Evolutionary conservation across 1,284 basidiomycete species (phyloP), one percentile per base, ranked within the genome.

Genomic region (Moesziomyces parantarcticus): DNA sequence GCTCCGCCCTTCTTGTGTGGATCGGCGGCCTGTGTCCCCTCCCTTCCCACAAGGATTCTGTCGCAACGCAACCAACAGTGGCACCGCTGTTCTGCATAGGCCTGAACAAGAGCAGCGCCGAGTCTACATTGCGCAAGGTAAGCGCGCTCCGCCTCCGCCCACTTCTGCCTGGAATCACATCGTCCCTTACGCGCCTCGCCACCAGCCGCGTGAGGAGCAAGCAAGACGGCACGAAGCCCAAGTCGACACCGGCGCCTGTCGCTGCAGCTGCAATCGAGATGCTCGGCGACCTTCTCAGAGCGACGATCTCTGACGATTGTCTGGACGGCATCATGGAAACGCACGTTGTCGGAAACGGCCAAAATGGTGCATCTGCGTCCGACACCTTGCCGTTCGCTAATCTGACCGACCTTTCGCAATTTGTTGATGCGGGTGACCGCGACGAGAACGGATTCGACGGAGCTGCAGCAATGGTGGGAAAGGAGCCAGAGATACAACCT

Each of bases 151-250:
- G 70, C 3, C 50, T 73, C 1, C 65, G 70, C 1, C 65, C 65
- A 0, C 48, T 73, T 1, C 29, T 73, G 0, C 70, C 70, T 3
- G 70, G 70, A 7, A 61, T 68, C 45, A 61, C 70, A 5, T 68
- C 65, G 0, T 61, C 65, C 6, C 58, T 73, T 3, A 73, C 70
- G 13, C 64, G 70, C 3, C 44, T 73, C 14, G 50, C 58, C 10
- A 65, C 65, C 11, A 65, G 61, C 43, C 48, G 58, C 5, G 22
- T 55, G 42, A 64, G 65, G 48, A 26, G 51, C 10, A 59, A 50
- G 46, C 45, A 36, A 8, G 56, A 46, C 10, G 36, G 46, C 5
- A 18, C 9, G 0, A 55, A 50, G 42, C 44, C 25, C 10, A 62
- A 45, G 16, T 16, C 50, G 6, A 68, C 64, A 0, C 70, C 70